Conservation (phyloP, 805 yeast species). For the Saturnispora halmiae region DNA sequence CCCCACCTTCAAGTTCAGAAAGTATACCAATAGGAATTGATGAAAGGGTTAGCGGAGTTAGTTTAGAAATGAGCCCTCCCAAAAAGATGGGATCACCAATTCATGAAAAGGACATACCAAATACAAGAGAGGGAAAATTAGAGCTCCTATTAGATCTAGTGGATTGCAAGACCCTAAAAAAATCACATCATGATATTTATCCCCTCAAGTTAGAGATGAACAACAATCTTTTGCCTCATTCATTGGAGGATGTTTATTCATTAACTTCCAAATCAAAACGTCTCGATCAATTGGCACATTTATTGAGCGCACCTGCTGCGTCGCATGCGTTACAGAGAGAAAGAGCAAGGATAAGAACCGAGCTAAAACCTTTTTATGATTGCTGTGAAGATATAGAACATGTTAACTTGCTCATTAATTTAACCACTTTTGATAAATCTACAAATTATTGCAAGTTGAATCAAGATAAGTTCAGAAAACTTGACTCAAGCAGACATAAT, state of each 20-base stretch:
- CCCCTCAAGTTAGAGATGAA: constrained; percentile 17
- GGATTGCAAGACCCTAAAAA: constrained; percentile 16
- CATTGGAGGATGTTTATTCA: constrained; percentile 22
- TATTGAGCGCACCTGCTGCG: constrained; percentile 28
- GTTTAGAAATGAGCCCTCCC: too few relatives aligned
- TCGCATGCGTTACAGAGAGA: constrained; percentile 33
- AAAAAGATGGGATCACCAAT: too few relatives aligned
- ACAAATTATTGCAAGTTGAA: constrained; percentile 24
- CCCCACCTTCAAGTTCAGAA: constrained; percentile 5
- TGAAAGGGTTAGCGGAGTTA: too few relatives aligned
- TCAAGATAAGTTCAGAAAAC: constrained; percentile 20
- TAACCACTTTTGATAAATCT: constrained; percentile 20
- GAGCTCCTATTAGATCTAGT: constrained; percentile 17
- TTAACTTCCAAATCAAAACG: constrained; percentile 23
- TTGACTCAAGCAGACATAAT: not conserved
- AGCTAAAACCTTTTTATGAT: constrained; percentile 36
- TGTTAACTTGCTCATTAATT: constrained; percentile 18
- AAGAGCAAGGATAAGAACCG: constrained; percentile 32
- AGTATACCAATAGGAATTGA: not conserved
- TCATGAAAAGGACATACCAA: constrained; percentile 14
- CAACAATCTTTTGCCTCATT: constrained; percentile 18
- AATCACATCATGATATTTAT: constrained; percentile 19
- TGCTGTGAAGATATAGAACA: constrained; percentile 41
- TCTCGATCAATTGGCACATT: constrained; percentile 20
- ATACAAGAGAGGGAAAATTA: constrained; percentile 15